A percentile compares a stretch with the other conserved stretches of the same genome.
Evolutionary conservation across 1,284 basidiomycete species (phyloP).

Genomic region (Microbotryomycetes sp.): DNA sequence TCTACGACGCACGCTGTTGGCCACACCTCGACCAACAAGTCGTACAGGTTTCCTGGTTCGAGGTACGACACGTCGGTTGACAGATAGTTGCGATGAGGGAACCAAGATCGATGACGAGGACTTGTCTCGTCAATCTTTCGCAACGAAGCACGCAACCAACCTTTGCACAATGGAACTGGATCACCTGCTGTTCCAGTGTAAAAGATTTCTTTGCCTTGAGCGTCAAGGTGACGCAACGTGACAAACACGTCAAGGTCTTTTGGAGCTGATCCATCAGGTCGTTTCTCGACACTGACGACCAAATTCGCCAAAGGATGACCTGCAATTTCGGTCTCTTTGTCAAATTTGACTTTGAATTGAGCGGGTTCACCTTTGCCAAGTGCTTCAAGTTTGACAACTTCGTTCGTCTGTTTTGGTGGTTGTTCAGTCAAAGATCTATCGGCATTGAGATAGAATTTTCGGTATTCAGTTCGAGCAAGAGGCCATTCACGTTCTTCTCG

Average conservation of each 20-base stretch:
- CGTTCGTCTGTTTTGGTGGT: slow-evolving; percentile 1
- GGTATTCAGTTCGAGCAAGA: slow-evolving; percentile 37
- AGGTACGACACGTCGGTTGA: slow-evolving; percentile 36
- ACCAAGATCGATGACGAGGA: slow-evolving; percentile 34
- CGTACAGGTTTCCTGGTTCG: slow-evolving; percentile 33
- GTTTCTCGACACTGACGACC: slow-evolving; percentile 30
- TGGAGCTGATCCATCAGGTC: slow-evolving; percentile 33
- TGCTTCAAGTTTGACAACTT: slow-evolving; percentile 14
- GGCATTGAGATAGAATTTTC: slow-evolving; percentile 34
- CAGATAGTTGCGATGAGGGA: slow-evolving; percentile 39
- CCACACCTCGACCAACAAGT: slow-evolving; percentile 40
- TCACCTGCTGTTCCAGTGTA: slow-evolving; percentile 43
- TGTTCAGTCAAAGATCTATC: background rate
- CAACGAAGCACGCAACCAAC: slow-evolving; percentile 41
- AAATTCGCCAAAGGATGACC: slow-evolving; percentile 39
- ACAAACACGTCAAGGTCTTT: slow-evolving; percentile 41
- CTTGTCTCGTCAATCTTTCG: slow-evolving; percentile 35
- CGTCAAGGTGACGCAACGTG: slow-evolving; percentile 40
- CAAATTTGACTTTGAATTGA: slow-evolving; percentile 34
- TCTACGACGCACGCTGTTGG: slow-evolving; percentile 40
- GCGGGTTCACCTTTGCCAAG: slow-evolving; percentile 25
- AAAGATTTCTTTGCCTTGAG: slow-evolving; percentile 40
- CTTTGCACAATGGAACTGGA: slow-evolving; percentile 40
- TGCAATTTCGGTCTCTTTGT: slow-evolving; percentile 39
- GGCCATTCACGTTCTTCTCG: slow-evolving; percentile 39